Conservation (phyloP, 176 grass and related monocot species). For the Zea luxurians region DNA sequence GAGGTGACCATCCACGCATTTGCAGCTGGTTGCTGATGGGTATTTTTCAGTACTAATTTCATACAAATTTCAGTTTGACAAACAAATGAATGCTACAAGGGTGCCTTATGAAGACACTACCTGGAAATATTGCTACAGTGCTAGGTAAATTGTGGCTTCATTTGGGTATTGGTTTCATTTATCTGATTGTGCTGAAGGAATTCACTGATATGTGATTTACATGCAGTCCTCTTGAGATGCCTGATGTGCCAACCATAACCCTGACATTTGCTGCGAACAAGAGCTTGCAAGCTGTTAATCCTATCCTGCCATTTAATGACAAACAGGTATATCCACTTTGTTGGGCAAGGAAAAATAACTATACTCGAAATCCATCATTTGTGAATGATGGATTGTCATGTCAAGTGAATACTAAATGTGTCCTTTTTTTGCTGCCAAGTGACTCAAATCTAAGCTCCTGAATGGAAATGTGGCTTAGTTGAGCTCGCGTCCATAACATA, state of each 20-base stretch:
- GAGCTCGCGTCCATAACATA: slow-evolving; percentile 5
- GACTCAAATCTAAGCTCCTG: background rate
- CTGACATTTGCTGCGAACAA: slow-evolving; percentile 68
- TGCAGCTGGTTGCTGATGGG: background rate
- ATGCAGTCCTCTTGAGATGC: slow-evolving; percentile 65
- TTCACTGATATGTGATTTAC: slow-evolving; percentile 32
- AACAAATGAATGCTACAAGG: slow-evolving; percentile 74
- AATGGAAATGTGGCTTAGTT: background rate
- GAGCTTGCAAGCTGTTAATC: slow-evolving; percentile 75
- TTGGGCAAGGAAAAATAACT: background rate
- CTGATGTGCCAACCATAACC: slow-evolving; percentile 66
- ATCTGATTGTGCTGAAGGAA: background rate
- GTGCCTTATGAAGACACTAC: slow-evolving; percentile 41
- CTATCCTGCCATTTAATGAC: slow-evolving; percentile 47
- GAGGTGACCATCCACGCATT: slow-evolving; percentile 54
- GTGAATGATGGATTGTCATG: background rate
- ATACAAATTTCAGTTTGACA: slow-evolving; percentile 73
- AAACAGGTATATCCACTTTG: slow-evolving; percentile 56
- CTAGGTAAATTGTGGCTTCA: slow-evolving; percentile 47
- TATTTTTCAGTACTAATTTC: slow-evolving; percentile 37
- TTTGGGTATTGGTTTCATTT: background rate
- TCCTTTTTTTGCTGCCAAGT: background rate
- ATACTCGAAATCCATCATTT: background rate
- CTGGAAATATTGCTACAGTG: slow-evolving; percentile 78
- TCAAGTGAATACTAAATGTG: background rate